Evolutionary conservation across 2,329 filamentous ascomycete genomes (phyloP).

Genomic region (Chrysoporthe austroafricana): DNA sequence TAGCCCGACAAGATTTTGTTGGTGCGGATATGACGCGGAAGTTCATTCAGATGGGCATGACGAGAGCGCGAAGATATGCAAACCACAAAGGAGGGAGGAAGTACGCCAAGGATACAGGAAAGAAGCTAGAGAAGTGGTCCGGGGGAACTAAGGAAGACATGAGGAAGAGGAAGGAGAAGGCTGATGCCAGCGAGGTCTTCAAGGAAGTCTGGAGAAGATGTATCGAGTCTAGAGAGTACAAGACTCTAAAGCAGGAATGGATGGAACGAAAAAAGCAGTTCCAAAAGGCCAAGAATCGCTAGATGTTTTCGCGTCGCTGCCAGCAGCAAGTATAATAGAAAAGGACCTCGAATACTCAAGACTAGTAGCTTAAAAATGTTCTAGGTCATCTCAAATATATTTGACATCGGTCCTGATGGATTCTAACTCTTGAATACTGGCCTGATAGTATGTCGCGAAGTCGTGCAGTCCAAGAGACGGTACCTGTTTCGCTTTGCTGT

Average conservation of each 20-base stretch:
- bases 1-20: conserved; percentile 58
- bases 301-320: neutral
- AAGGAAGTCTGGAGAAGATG: conserved; percentile 52
- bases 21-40: conserved; percentile 69
- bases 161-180: conserved; percentile 52
- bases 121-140: conserved; percentile 44
- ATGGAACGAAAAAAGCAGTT: conserved; percentile 16
- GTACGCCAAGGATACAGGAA: conserved; percentile 46
- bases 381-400: too few relatives aligned
- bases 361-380: too few relatives aligned
- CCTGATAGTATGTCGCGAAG: too few relatives aligned
- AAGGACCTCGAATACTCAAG: too few relatives aligned
- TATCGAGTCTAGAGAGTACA: conserved; percentile 48
- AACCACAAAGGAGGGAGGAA: conserved; percentile 60
- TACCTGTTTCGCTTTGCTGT: too few relatives aligned
- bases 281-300: neutral
- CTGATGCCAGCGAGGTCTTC: conserved; percentile 53
- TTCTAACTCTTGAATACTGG: too few relatives aligned
- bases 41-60: conserved; percentile 70
- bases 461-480: too few relatives aligned
- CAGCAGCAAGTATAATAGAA: too few relatives aligned
- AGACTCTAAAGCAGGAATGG: conserved; percentile 42
- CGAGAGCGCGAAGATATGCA: conserved; percentile 61
- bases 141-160: conserved; percentile 43
- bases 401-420: too few relatives aligned